Evolutionary conservation across 371 early-diverging fungal species (phyloP), one percentile per base, ranked within the genome.

Genomic region (Coemansia sp.): DNA sequence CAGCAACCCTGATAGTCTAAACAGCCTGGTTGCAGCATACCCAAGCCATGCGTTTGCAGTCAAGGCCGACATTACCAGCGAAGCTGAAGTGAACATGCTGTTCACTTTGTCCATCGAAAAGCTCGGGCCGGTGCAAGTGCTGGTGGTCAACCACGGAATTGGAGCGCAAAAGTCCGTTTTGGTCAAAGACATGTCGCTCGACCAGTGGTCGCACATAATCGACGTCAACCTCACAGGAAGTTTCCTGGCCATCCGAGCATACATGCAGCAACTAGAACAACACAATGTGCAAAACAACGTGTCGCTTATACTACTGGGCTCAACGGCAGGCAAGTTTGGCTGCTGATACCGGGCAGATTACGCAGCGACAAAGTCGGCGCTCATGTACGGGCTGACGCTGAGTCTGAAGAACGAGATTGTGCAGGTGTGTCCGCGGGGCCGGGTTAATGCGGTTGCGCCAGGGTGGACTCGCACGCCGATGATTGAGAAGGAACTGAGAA

Each of bases 401-500:
- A 77, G 79, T 17, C 67, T 84, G 46, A 82, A 83, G 71, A 82
- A 83, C 67, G 83, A 83, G 64, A 78, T 81, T 54, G 82, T 82
- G 11, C 78, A 80, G 65, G 56, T 82, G 15, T 82, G 83, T 61
- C 83, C 83, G 8, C 63, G 70, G 11, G 85, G 80, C 2, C 74
- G 85, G 13, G 82, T 85, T 32, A 85, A 85, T 48, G 56, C 72
- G 0, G 72, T 71, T 11, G 72, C 72, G 0, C 71, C 84, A 9
- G 85, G 85, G 3, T 85, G 84, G 85, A 84, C 84, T 57, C 73
- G 84, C 48, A 85, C 85, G 17, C 84, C 84, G 4, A 85, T 85
- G 85, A 82, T 83, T 13, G 83, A 75, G 55, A 48, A 77, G 1
- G 81, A 83, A 0, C 76, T 85, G 81, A 29, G 74, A 24, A 70